Percentiles rank a stretch among this genome's conserved stretches.
Conservation (phyloP, 176 grass and related monocot species). For the Leersia perrieri region DNA sequence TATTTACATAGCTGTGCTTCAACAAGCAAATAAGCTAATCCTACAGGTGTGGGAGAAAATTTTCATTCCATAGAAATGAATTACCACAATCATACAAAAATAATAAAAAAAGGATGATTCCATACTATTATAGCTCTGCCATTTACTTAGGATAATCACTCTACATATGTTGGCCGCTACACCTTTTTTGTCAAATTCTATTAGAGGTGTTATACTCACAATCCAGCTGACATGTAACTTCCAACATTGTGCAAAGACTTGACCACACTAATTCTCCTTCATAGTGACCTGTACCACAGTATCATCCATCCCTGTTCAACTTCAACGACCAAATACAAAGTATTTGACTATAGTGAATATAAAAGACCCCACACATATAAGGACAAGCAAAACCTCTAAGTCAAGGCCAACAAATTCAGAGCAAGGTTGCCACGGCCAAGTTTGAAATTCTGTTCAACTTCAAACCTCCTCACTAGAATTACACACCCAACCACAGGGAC, state of each 20-base stretch:
- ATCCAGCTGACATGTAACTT: conserved; percentile 4
- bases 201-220: background rate
- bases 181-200: background rate
- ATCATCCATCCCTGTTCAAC: background rate
- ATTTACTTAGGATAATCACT: background rate
- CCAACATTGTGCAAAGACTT: background rate
- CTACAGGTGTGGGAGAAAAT: background rate
- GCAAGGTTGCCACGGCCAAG: background rate
- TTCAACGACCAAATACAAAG: background rate
- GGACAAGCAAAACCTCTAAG: background rate
- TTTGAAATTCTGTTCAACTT: background rate
- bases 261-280: background rate
- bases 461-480: background rate
- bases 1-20: background rate
- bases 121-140: background rate
- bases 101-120: background rate
- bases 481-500: background rate
- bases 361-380: background rate
- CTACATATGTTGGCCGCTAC: background rate
- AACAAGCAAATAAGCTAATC: background rate
- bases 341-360: background rate
- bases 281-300: background rate
- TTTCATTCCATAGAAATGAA: background rate
- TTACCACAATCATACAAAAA: background rate
- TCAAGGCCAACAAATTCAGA: background rate